Base-by-base conservation (phyloP, 345 rosid species). In the Acer campestre region DNA sequence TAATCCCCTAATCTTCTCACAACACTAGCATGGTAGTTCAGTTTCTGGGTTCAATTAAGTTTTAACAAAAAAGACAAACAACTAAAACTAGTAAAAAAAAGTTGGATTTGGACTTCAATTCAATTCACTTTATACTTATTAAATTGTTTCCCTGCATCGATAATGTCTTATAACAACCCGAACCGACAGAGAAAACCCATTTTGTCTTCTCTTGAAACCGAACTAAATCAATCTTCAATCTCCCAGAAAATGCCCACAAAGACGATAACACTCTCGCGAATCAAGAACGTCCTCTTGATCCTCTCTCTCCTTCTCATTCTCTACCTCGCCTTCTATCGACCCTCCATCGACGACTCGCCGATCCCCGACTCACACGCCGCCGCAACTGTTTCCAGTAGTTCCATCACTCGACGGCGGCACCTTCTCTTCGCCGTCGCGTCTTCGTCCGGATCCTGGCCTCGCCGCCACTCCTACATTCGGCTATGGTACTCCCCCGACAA, bases 361-460 rank as follows among this genome's bases (percentile, higher is more conserved):
- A 76, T 79, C 2, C 64, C 80, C 11, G 67, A 71, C 79, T 73
- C 84, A 53, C 79, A 77, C 78, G 23, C 79, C 75, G 17, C 12
- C 3, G 23, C 69, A 3, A 35, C 74, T 10, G 63, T 83, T 31
- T 5, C 80, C 59, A 5, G 75, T 10, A 40, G 66, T 7, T 56
- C 85, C 64, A 64, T 70, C 51, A 84, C 87, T 27, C 89, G 87
- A 58, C 85, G 88, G 78, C 85, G 88, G 78, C 92, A 87, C 78
- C 85, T 96, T 66, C 82, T 94, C 79, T 94, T 90, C 87, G 84
- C 94, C 29, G 86, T 96, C 61, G 97, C 97, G 27, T 88, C 94
- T 22, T 92, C 97, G 31, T 80, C 86, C 78, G 76, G 77, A 27
- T 91, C 97, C 61, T 88, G 86, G 79, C 70, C 81, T 83, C 87